Evolutionary conservation across 139 green algal genomes (phyloP), one percentile per base, ranked within the genome.

Genomic region (Raphidocelis subcapitata): DNA sequence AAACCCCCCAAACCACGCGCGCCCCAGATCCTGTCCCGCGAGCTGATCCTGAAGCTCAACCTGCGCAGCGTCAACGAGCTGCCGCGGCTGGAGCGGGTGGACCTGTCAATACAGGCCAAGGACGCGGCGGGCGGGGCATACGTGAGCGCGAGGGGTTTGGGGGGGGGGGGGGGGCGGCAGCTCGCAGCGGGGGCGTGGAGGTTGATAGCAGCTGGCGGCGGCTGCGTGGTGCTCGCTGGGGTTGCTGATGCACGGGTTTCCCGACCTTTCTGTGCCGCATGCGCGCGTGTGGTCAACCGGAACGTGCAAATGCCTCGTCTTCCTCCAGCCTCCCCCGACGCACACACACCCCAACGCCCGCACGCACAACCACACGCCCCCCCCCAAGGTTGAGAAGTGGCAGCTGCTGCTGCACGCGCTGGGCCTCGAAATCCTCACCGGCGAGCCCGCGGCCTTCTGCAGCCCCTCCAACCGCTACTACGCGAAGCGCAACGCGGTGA

Each of bases 321-420:
- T n/a, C n/a, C n/a, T n/a, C n/a, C n/a, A n/a, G n/a, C n/a, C n/a
- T n/a, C n/a, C n/a, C n/a, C 24, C 5, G 10, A 29, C 54, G 15
- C 24, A 29, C 54, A 29, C 54, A 61, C 24, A 28, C 54, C 8
- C 15, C 10, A 8, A 14, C 54, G 23, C 54, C 10, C 54, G 15
- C 54, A 29, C 54, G 5, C 54, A 14, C 54, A 29, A 29, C 54
- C n/a, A 28, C 54, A 29, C 10, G 5, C 18, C 54, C 12, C n/a
- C 10, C 54, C 5, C 10, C 10, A 47, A 78, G 72, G 72, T 47
- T 57, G 72, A 78, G 52, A 78, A 78, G 54, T 78, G 62, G 72
- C 47, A 78, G 72, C 71, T 78, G 62, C 72, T 78, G 51, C 63
- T 78, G 72, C 72, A 62, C 10, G 72, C 72, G 5, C 41, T 78